Base-by-base conservation (phyloP, 2,329 filamentous ascomycete genomes). In the Sporothrix euskadiensis region DNA sequence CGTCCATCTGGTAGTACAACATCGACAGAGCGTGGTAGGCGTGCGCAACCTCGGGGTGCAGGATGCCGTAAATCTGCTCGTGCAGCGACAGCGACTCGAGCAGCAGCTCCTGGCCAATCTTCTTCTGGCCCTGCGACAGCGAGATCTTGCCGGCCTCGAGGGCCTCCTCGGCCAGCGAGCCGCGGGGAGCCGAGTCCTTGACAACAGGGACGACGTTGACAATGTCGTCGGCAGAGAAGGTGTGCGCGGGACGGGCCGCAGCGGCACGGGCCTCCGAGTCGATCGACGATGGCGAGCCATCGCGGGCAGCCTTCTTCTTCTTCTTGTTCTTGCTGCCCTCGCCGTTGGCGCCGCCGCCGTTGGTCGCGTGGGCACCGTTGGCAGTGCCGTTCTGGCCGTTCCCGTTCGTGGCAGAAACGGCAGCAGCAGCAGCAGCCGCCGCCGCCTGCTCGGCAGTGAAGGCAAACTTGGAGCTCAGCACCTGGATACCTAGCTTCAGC, bases 41-140 rank as follows among this genome's bases (percentile, higher is more conserved):
- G 76, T 94, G 91, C 65, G 95, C 96, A 74, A 98, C 95, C 83
- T 99, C 96, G 0, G 96, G 94, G 81, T 99, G 96, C 35, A 99
- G 87, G 73, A 98, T 97, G 75, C 96, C 96, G 79, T 99, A 99
- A 77, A 99, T 98, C 82, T 99, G 96, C 85, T 99, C 96, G 79
- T 99, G 95, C 59, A 99, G 86, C 63, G 96, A 97, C 75, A 99
- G 85, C 52, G 94, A 98, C 83, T 99, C 96, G n/a, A 98, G 85
- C 41, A 99, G 88, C 73, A 99, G 88, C 82, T 99, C 96, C 82
- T 98, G 94, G 56, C 96, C 96, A 63, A 99, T 89, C 83, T 98
- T 96, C 84, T 93, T 95, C 85, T 99, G 94, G 80, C 93, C 92
- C 81, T 98, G 95, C 78, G 96, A 89, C 75, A 99, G 90, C n/a